These are phyloP conservation scores for Apiotrichum gamsii DNA, from an alignment of 1,284 basidiomycete genomes.

Conservation along the genomic window DNA sequence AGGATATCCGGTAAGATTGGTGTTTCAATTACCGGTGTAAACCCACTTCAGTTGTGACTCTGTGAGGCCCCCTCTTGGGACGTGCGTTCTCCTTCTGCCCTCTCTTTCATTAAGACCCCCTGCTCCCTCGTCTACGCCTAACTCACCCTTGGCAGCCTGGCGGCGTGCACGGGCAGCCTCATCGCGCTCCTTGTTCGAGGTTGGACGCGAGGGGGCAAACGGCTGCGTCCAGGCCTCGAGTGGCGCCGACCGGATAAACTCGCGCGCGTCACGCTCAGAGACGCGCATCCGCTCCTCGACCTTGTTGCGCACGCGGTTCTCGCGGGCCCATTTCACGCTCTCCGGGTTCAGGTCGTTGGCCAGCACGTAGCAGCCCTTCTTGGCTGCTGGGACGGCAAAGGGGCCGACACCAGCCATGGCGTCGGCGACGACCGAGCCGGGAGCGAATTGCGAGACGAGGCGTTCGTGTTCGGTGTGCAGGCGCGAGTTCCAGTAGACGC, in stretches of 20 bases:
- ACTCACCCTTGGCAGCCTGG: background rate
- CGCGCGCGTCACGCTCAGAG: slow-evolving; percentile 73
- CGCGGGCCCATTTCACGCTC: slow-evolving; percentile 68
- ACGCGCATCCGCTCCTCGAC: slow-evolving; percentile 62
- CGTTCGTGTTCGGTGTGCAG: slow-evolving; percentile 86
- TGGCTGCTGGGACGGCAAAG: slow-evolving; percentile 88
- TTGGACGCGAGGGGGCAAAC: slow-evolving; percentile 50
- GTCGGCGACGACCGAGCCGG: slow-evolving; percentile 72
- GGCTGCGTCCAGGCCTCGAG: slow-evolving; percentile 57
- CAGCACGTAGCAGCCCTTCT: slow-evolving; percentile 77
- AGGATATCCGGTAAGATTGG: too few relatives aligned
- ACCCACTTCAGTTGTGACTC: too few relatives aligned
- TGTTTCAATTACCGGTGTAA: too few relatives aligned
- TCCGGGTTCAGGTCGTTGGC: slow-evolving; percentile 94
- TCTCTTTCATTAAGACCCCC: too few relatives aligned
- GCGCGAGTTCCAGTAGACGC: slow-evolving; percentile 97
- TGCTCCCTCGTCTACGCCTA: slow-evolving; percentile 2
- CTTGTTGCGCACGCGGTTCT: slow-evolving; percentile 68
- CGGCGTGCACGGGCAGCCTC: slow-evolving; percentile 25
- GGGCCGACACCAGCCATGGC: slow-evolving; percentile 98
- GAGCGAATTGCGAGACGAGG: slow-evolving; percentile 63
- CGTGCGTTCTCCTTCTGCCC: too few relatives aligned
- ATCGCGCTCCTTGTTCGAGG: slow-evolving; percentile 17
- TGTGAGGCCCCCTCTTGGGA: too few relatives aligned
- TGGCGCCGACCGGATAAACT: slow-evolving; percentile 65